Base-by-base conservation (phyloP, 2,329 filamentous ascomycete species). In the Fusarium penzigii region DNA sequence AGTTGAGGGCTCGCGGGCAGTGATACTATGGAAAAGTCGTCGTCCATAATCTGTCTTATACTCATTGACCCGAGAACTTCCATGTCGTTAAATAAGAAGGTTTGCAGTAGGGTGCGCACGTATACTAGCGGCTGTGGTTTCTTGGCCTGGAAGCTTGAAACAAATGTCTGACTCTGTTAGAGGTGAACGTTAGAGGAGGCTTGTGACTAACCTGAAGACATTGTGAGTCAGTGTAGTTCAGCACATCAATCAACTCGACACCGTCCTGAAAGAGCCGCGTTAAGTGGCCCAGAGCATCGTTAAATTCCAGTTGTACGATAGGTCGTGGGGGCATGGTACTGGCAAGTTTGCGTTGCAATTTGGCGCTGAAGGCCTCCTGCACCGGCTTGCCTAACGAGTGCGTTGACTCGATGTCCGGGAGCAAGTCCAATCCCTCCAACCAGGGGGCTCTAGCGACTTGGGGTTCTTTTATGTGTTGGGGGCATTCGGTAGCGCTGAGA, bases 241-340 rank as follows among this genome's bases (percentile, higher is more conserved):
- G 75, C 17, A 92, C 80, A 57, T 86, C 78, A 46, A 85, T 80
- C 17, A 87, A 78, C 60, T 92, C 86, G 25, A 83, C 75, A 2
- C 86, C 87, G 69, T 96, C 90, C 50, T 82, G 76, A 55, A 88
- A 89, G 29, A 97, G 73, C 42, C 85, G 83, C 51, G 80, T 80
- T 56, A 97, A 78, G 61, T 90, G 86, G 17, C 74, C 74, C 57
- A 88, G 82, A 1, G 92, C 89, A 63, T 90, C 86, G 13, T 86
- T 82, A 61, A 90, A 88, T 25, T 82, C 83, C 3, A 92, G 76
- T 48, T 90, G 81, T 11, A 97, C 89, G 62, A 97, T 93, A 0
- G 93, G 92, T 9, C 93, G 83, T 8, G 94, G 94, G 5, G 94
- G 94, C 64, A 97, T 92, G 1, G 92, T 97, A 61, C 92, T 97